Evolutionary conservation across 345 rosid genomes (phyloP).

Genomic region (Punica granatum): DNA sequence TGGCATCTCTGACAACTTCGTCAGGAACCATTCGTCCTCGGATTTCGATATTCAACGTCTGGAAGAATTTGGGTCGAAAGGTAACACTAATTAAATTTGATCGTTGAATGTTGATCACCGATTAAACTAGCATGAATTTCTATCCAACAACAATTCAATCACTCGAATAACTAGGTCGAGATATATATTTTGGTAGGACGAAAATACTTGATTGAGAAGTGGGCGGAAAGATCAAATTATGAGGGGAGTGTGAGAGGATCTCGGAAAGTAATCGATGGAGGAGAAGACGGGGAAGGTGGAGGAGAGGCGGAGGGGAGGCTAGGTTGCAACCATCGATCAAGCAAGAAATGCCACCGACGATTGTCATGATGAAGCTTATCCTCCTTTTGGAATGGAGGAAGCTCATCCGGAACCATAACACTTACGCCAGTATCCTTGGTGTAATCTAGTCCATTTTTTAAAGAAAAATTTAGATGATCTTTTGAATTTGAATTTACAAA

Average conservation of each 20-base stretch:
- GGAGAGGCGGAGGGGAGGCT: no score
- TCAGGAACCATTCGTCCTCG: not conserved
- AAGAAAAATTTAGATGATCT: no score
- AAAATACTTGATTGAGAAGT: not conserved
- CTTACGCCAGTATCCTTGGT: slow-evolving; percentile 11
- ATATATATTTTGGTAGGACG: not conserved
- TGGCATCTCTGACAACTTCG: not conserved
- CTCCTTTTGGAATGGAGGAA: slow-evolving; percentile 15
- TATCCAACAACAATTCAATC: no score
- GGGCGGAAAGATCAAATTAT: not conserved
- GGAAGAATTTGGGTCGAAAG: not conserved
- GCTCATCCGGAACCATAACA: slow-evolving; percentile 15
- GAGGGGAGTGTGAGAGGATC: not conserved
- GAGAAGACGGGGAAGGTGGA: not conserved
- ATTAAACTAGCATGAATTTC: no score
- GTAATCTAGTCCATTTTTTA: no score
- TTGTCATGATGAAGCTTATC: slow-evolving; percentile 10
- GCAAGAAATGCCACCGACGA: not conserved
- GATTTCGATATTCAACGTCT: not conserved
- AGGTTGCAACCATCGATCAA: no score
- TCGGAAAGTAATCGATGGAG: not conserved
- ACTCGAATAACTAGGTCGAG: not conserved
- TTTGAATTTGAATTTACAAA: no score
- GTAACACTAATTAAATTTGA: not conserved
- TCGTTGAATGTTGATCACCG: no score